A percentile compares a stretch with the other conserved stretches of the same genome.
These are phyloP conservation scores for Nissolia schottii DNA, from an alignment of 306 rosid species.

Conservation along the genomic window DNA sequence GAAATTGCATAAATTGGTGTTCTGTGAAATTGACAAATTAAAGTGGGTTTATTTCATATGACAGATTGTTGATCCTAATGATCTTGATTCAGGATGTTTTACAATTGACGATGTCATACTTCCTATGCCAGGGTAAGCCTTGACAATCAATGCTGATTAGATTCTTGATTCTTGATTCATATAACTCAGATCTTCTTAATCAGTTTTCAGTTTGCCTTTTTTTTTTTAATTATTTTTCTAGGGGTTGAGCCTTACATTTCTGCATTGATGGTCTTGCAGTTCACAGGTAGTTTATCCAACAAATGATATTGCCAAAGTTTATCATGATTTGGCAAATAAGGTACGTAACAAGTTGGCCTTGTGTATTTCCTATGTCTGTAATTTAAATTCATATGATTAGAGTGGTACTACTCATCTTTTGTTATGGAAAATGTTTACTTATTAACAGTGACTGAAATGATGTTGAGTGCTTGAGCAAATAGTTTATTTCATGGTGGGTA, in stretches of 20 bases:
- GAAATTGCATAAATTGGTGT: background rate
- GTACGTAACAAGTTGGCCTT: slow-evolving; percentile 36
- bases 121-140: slow-evolving; percentile 93
- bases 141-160: slow-evolving; percentile 5
- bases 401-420: too few relatives aligned
- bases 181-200: background rate
- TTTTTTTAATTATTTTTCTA: too few relatives aligned
- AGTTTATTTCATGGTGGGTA: background rate
- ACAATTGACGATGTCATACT: slow-evolving; percentile 80
- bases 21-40: slow-evolving; percentile 3
- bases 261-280: slow-evolving; percentile 45
- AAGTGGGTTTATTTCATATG: slow-evolving; percentile 18
- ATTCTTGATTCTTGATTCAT: slow-evolving; percentile 1
- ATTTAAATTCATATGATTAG: slow-evolving; percentile 14
- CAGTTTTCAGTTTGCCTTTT: background rate
- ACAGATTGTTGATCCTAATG: slow-evolving; percentile 74
- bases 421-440: background rate
- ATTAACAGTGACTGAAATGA: background rate
- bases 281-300: slow-evolving; percentile 69
- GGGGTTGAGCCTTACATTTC: background rate
- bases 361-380: background rate
- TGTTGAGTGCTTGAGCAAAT: background rate
- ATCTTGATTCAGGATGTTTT: slow-evolving; percentile 52
- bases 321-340: slow-evolving; percentile 79
- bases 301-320: slow-evolving; percentile 63